Base-by-base conservation (phyloP, 2,329 filamentous ascomycete genomes). In the Tolypocladium pustulatum region DNA sequence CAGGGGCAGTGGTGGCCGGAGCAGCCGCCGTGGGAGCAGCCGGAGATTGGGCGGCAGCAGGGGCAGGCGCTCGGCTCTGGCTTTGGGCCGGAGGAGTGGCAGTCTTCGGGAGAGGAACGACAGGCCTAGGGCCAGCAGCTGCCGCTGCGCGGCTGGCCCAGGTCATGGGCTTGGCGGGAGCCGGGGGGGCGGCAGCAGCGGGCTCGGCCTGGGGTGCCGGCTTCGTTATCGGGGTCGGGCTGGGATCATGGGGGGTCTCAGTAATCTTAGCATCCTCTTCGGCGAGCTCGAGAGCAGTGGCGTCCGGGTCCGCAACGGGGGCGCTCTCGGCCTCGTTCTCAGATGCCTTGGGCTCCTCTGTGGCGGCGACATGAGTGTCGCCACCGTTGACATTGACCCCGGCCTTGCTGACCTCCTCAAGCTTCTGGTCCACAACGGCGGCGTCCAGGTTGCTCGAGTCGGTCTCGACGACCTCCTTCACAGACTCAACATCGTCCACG, bases 141-240 rank as follows among this genome's bases (percentile, higher is more conserved):
- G 85, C 86, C 37, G 84, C 81, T 41, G 76, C 77, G 63, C 82
- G 85, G 74, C 82, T 90, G 34, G 90, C 90, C 90, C 90, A 93
- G 34, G 84, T 86, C 77, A 88, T 83, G 49, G 85, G 84, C 77
- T 86, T 87, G 30, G 79, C 70, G 58, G 73, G 73, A 36, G 64
- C 71, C 41, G 76, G 73, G 56, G 78, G 77, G 70, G 78, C 77
- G 61, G 72, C 71, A 61, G 72, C 70, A 40, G 78, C 71, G 60
- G 78, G 79, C 53, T 84, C 81, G 57, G 84, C 81, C 56, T 69
- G 62, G 36, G 73, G 66, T 41, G 74, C 78, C 15, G 84, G 61
- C 69, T 71, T 70, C 57, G 73, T 68, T 46, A 75, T 76, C 40
- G 82, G 82, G 43, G 80, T 83, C 57, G 83, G 79, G 65, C 70